These are phyloP conservation scores for Syzygium aqueum DNA, from an alignment of 345 rosid genomes.

Conservation along the genomic window DNA sequence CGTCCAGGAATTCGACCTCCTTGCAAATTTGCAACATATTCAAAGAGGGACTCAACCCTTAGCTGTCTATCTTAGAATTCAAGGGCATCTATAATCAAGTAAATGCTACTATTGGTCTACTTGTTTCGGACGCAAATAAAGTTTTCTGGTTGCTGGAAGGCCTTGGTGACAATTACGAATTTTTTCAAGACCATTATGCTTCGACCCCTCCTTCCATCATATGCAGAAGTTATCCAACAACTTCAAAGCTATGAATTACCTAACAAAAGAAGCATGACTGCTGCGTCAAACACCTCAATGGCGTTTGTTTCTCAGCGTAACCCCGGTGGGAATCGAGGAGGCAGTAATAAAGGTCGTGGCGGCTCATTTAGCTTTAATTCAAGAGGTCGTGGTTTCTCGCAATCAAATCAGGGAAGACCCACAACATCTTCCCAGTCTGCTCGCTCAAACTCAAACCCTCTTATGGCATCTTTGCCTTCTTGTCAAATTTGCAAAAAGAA, in stretches of 20 bases:
- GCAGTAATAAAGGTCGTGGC: not conserved
- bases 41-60: not conserved
- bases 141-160: not conserved
- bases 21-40: not conserved
- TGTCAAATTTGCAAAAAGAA: not conserved
- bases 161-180: not conserved
- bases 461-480: not conserved
- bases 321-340: not conserved
- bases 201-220: not conserved
- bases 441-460: not conserved
- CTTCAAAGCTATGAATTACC: not conserved
- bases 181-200: not conserved
- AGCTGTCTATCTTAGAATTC: not conserved
- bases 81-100: not conserved
- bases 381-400: not conserved
- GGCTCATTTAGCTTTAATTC: not conserved
- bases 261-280: not conserved
- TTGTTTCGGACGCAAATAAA: not conserved
- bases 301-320: not conserved
- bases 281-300: not conserved
- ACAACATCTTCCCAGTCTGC: not conserved
- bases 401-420: not conserved
- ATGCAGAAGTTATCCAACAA: not conserved
- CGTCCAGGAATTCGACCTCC: not conserved
- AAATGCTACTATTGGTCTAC: not conserved